These are phyloP conservation scores for Pestalotiopsis sp. DNA, from an alignment of 2,329 filamentous ascomycete species.

Conservation along the genomic window DNA sequence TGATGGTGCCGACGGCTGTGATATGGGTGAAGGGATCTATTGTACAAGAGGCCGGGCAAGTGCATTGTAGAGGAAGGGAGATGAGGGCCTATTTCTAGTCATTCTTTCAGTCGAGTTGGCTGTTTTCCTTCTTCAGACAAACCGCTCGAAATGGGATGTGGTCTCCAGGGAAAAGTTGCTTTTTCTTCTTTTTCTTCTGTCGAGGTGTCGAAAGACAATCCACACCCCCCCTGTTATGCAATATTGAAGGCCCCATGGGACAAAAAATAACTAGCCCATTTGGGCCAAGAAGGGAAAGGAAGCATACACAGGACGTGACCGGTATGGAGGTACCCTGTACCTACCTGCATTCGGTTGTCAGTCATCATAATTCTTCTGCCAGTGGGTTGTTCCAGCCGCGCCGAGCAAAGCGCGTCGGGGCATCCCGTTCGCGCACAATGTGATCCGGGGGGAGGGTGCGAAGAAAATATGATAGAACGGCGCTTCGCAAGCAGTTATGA, in stretches of 20 bases:
- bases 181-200: slow-evolving; percentile 1
- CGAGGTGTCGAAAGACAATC: neutral
- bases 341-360: neutral
- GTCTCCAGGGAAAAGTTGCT: neutral
- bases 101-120: neutral
- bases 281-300: neutral
- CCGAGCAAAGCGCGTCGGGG: slow-evolving; percentile 13
- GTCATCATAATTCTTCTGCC: slow-evolving; percentile 1
- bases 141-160: neutral
- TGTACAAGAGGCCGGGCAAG: slow-evolving; percentile 31
- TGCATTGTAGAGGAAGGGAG: slow-evolving; percentile 32
- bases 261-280: neutral
- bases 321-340: slow-evolving; percentile 7
- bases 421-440: slow-evolving; percentile 3
- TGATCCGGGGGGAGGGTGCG: neutral
- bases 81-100: slow-evolving; percentile 16
- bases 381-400: slow-evolving; percentile 12
- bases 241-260: neutral
- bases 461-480: neutral
- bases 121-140: slow-evolving; percentile 5
- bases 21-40: slow-evolving; percentile 26
- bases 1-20: slow-evolving; percentile 32
- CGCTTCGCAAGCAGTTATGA: neutral
- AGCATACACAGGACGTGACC: neutral
- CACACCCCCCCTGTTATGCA: neutral